Evolutionary conservation across 2,329 filamentous ascomycete species (phyloP).

Genomic region (Nakataea oryzae): DNA sequence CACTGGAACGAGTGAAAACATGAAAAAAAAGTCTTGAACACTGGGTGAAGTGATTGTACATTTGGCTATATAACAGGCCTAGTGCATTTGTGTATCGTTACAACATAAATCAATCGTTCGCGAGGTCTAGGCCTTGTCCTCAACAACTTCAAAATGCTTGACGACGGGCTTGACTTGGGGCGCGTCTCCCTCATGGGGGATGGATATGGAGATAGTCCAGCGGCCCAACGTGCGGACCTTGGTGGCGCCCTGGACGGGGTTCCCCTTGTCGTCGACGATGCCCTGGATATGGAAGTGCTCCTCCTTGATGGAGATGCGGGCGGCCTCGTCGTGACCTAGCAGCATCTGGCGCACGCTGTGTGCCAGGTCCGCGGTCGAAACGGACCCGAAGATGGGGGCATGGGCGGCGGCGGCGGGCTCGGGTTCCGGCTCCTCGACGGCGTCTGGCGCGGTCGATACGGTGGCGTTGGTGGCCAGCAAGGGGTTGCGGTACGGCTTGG

Average conservation of each 20-base stretch:
- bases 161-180: conserved; percentile 11
- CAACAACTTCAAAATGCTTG: conserved; percentile 20
- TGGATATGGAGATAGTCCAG: conserved; percentile 25
- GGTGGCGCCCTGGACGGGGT: conserved; percentile 13
- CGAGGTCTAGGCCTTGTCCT: conserved; percentile 12
- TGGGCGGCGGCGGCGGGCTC: conserved; percentile 4
- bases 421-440: conserved; percentile 4
- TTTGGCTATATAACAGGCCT: neutral
- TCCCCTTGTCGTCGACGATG: conserved; percentile 19
- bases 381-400: conserved; percentile 29
- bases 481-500: conserved; percentile 12
- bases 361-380: conserved; percentile 25
- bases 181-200: conserved; percentile 13
- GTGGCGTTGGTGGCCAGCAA: conserved; percentile 9
- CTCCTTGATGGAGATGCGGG: conserved; percentile 22
- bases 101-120: neutral
- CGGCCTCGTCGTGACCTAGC: conserved; percentile 19
- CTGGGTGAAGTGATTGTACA: neutral
- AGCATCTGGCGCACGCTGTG: conserved; percentile 22
- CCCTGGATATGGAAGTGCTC: conserved; percentile 17
- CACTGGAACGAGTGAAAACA: neutral
- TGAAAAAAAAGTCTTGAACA: neutral
- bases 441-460: conserved; percentile 6
- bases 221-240: conserved; percentile 27
- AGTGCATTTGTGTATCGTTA: neutral